Base-by-base conservation (phyloP, 169 alveolate species). In the Plasmodium ovale region DNA sequence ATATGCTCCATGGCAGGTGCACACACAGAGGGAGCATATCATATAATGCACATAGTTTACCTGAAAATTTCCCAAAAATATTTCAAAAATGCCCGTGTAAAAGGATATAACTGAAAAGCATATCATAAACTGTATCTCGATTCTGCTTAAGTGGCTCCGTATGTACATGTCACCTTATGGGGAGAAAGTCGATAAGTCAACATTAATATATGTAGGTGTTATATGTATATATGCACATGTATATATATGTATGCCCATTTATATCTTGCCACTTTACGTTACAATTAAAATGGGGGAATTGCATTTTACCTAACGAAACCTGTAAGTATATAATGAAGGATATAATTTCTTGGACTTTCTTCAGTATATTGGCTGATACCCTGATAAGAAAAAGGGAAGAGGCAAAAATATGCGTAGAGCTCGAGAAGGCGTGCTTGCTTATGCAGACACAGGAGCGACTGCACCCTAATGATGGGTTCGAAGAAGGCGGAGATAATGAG, bases 21-120 rank as follows among this genome's bases (percentile, higher is more conserved):
- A 51, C 35, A 39, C 33, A 37, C 64, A 33, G 9, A 72, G 31
- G 23, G 1, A 72, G n/a, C 19, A 29, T 3, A 65, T 65, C 1
- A 7, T 16, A 64, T 39, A 65, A 16, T 19, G 4, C 6, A 49
- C 27, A 14, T 70, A 10, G 21, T 27, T 59, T 77, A 77, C 88
- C 44, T 77, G 88, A 37, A 77, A 77, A 25, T 77, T 77, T 37
- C 88, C 88, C 35, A 77, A 53, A 23, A 77, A 77, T 60, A 77
- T 42, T 62, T 77, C 88, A 77, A 60, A 77, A n/a, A 77, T 60
- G 27, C 88, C 88, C 2, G 88, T 77, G 53, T 77, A 77, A 77
- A 77, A 77, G 6, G 88, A 77, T 10, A 77, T 77, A 51, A 77
- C 88, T 51, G 88, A 77, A 77, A 60, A 77, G 29, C 88, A 77